These are phyloP conservation scores for Sequoia sempervirens DNA, from an alignment of 75 land plant genomes.

Conservation along the genomic window DNA sequence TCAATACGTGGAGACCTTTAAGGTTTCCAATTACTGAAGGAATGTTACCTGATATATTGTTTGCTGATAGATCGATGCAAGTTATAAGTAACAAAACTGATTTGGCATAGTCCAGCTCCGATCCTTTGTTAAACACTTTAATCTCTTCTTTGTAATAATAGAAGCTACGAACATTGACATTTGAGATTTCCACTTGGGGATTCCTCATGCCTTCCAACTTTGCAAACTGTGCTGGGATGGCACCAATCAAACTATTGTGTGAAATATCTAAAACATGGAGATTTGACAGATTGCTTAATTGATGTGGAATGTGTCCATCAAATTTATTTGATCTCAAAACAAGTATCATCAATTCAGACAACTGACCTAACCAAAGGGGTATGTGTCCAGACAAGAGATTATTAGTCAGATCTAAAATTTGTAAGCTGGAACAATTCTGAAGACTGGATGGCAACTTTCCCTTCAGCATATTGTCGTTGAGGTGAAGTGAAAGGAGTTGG, in stretches of 20 bases:
- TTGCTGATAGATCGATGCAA: conserved; percentile 5
- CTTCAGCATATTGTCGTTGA: neutral
- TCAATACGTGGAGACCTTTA: neutral
- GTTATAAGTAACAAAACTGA: neutral
- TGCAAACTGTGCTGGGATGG: neutral
- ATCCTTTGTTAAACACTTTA: neutral
- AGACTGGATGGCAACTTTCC: neutral
- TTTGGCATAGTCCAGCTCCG: neutral
- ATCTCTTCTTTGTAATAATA: neutral
- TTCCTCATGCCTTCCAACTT: neutral
- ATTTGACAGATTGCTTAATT: neutral
- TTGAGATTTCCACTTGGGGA: neutral
- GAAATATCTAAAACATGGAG: neutral
- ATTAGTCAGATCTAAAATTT: neutral
- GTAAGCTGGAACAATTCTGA: neutral
- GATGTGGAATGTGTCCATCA: neutral
- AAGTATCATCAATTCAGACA: too few relatives aligned
- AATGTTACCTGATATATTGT: conserved; percentile 2
- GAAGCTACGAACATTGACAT: neutral
- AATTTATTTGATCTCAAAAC: neutral
- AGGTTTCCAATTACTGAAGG: conserved; percentile 1
- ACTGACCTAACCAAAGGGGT: neutral
- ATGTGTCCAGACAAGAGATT: neutral
- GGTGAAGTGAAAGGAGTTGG: neutral
- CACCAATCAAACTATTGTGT: neutral